Evolutionary conservation across 129 eudicot species (phyloP).

Genomic region (Kitagawia praeruptora): DNA sequence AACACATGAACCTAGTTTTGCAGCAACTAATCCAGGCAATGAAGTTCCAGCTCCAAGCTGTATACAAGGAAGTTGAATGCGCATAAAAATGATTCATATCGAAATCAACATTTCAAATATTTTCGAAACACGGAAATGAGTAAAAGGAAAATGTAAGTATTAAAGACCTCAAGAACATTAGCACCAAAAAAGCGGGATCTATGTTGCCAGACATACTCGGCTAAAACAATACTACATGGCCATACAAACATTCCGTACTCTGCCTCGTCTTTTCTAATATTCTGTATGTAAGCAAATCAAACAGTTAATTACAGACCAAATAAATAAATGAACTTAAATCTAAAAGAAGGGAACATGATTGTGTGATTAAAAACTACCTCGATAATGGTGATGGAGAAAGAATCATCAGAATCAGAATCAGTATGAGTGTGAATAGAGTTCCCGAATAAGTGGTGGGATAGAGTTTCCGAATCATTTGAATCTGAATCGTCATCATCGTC

Average conservation of each 20-base stretch:
- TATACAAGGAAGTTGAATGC: slow-evolving; percentile 14
- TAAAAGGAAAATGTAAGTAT: neutral
- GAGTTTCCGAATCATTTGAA: neutral
- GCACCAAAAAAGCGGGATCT: slow-evolving; percentile 50
- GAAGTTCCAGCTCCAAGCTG: slow-evolving; percentile 98
- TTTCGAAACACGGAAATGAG: neutral
- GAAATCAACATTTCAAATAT: too few relatives aligned
- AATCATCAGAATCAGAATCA: neutral
- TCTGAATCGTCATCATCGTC: neutral
- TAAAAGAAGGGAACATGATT: too few relatives aligned
- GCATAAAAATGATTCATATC: neutral
- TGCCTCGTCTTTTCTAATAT: slow-evolving; percentile 45
- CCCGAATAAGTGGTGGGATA: neutral
- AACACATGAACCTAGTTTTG: slow-evolving; percentile 64
- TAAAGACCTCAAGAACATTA: slow-evolving; percentile 60
- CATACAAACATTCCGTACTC: slow-evolving; percentile 89
- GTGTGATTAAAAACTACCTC: neutral
- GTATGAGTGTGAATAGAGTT: neutral
- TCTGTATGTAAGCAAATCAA: slow-evolving; percentile 25
- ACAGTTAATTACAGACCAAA: neutral
- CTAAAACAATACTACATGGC: slow-evolving; percentile 81
- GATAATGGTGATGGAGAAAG: neutral
- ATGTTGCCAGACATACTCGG: slow-evolving; percentile 92
- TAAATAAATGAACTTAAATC: neutral
- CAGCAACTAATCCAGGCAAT: slow-evolving; percentile 89